Base-by-base conservation (phyloP, 1,284 basidiomycete genomes). In the Cryptococcus neoformans region DNA sequence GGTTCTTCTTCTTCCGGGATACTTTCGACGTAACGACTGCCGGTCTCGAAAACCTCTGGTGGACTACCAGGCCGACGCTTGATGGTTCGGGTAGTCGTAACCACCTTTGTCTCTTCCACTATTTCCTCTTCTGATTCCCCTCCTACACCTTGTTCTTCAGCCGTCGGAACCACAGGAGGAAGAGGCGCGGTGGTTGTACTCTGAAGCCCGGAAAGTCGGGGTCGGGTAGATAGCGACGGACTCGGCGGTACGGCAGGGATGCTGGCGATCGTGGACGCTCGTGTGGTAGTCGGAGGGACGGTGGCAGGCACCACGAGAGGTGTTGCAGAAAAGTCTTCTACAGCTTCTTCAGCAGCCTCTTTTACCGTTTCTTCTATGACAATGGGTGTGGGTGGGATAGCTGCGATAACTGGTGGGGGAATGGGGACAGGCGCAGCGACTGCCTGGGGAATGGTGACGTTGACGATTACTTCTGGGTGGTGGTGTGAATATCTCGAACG, bases 401-500 rank as follows among this genome's bases (percentile, higher is more conserved):
- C 12, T 12, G 28, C 10, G 42, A 38, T 11, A 16, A 21, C 11
- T 10, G 17, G 38, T 14, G 16, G 48, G 9, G 52, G 14, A 4
- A 35, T 28, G 52, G 34, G n/a, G 11, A 44, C 16, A 46, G 4
- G 34, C 11, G 28, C 12, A 41, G 40, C n/a, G n/a, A n/a, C 40
- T 10, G 40, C 40, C 40, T 59, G 58, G 16, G 40, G 40, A 41
- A 41, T 41, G 40, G 40, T 41, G 10, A n/a, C 40, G 54, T 68
- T 68, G 50, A 68, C 64, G 44, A 66, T 58, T 41, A 41, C 40
- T 41, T 41, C 62, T 3, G 64, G 64, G 36, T 63, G 66, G 21
- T 21, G 21, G 40, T 56, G 54, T n/a, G 63, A 62, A 34, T 60
- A 53, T 28, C 56, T 54, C 2, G 62, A 65, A 35, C 54, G 52